Base-by-base conservation (phyloP, 2,329 filamentous ascomycete species). In the Colletotrichum paranaense region DNA sequence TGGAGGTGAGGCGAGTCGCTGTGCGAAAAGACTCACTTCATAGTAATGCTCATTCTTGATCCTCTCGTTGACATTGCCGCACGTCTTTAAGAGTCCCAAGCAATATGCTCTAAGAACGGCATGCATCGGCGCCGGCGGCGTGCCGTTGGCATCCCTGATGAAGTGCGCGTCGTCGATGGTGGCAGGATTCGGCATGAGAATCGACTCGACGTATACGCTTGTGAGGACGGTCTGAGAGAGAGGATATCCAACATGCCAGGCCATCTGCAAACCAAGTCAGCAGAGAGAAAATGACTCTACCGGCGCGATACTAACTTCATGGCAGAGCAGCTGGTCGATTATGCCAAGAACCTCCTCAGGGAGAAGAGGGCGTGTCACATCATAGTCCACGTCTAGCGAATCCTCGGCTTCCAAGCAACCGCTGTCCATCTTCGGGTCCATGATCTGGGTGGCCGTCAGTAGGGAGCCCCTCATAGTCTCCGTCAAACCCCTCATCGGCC, bases 371-470 rank as follows among this genome's bases (percentile, higher is more conserved):
- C 88, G 86, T 56, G 90, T 85, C 53, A 95, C 90, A 79, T 98
- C 92, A 82, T 96, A 97, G 63, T 93, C 89, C 75, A 96, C 93
- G 73, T 97, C 94, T 42, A 96, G 89, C n/a, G 92, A 91, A 79
- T 98, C 94, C 35, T 92, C 93, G 8, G 93, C 90, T 24, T 91
- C 88, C 7, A 97, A 86, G 76, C 93, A 95, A 32, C 97, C 97
- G 80, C 95, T 98, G 82, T 99, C 97, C 97, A 99, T 99, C 84
- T 98, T 99, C 1, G 94, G 92, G 80, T 99, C 97, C 94, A 98
- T 98, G 78, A 99, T 98, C 97, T 99, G 78, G 16, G 30, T 11
- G 14, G 12, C 14, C 65, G 58, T 74, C 53, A 76, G 68, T 53
- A 52, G 28, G 12, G n/a, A 16, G 3, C 9, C 24, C 49, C 49